These are phyloP conservation scores for Stropharia rugosoannulata DNA, from an alignment of 768 basidiomycete species.

Conservation along the genomic window DNA sequence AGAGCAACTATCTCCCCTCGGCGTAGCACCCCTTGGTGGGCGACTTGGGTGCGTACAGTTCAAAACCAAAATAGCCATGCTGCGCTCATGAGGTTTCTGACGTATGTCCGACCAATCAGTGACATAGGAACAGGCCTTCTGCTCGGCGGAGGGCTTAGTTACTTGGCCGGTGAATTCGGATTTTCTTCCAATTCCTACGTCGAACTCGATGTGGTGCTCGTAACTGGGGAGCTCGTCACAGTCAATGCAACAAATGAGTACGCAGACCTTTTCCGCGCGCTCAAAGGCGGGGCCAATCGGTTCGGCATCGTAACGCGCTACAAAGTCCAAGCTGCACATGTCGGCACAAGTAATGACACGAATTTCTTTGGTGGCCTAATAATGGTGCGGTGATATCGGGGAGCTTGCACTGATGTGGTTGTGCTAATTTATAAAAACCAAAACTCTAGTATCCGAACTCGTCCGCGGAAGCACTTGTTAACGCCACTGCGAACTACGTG, in stretches of 20 bases:
- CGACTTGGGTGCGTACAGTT: conserved; percentile 27
- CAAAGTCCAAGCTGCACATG: conserved; percentile 37
- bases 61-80: neutral
- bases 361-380: conserved; percentile 39
- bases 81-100: neutral
- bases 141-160: conserved; percentile 42
- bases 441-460: conserved; percentile 33
- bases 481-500: conserved; percentile 35
- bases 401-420: conserved; percentile 9
- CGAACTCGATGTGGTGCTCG: conserved; percentile 42
- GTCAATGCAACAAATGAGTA: conserved; percentile 39
- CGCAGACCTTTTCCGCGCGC: conserved; percentile 41
- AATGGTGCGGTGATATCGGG: conserved; percentile 24
- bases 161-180: conserved; percentile 37
- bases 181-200: conserved; percentile 36
- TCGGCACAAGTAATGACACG: conserved; percentile 35
- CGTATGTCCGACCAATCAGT: conserved; percentile 16
- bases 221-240: conserved; percentile 37
- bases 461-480: conserved; percentile 34
- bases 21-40: conserved; percentile 44
- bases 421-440: neutral
- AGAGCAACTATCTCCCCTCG: conserved; percentile 30
- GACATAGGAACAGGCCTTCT: conserved; percentile 43
- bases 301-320: conserved; percentile 47
- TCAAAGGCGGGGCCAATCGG: conserved; percentile 45